phyloP scores from a whole-genome alignment of 352 stramenopile species.

The Phytophthora pini region DNA sequence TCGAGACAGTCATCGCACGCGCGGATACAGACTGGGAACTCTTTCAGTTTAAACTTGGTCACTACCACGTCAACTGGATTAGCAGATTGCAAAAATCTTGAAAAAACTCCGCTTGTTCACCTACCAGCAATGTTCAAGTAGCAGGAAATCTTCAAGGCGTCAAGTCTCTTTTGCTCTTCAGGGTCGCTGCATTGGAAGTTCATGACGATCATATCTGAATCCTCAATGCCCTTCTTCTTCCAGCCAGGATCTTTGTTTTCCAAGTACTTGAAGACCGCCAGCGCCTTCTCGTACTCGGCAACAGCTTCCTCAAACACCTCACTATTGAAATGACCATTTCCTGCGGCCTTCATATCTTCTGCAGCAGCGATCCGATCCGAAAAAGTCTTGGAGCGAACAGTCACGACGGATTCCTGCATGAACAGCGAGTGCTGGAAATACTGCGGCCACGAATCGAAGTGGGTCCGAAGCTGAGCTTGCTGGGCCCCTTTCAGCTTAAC shows the following conservation, averaged over 20 bases:
- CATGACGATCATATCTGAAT: conserved; percentile 67
- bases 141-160: conserved; percentile 68
- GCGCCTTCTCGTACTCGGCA: conserved; percentile 84
- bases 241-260: conserved; percentile 82
- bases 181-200: conserved; percentile 61
- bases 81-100: background rate
- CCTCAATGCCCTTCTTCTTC: conserved; percentile 90
- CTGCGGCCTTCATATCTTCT: conserved; percentile 69
- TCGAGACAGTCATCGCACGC: conserved; percentile 78
- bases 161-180: conserved; percentile 52
- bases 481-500: conserved; percentile 88
- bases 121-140: conserved; percentile 85
- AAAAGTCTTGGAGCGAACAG: conserved; percentile 52
- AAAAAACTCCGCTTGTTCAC: conserved; percentile 3
- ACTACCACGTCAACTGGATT: conserved; percentile 39
- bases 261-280: conserved; percentile 85
- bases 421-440: conserved; percentile 91
- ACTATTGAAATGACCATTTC: conserved; percentile 66
- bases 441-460: conserved; percentile 81
- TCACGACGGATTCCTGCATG: conserved; percentile 79
- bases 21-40: conserved; percentile 61
- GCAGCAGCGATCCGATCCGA: conserved; percentile 60
- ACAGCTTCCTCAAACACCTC: conserved; percentile 71
- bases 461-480: conserved; percentile 76
- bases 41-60: conserved; percentile 81